Evolutionary conservation across 2,329 filamentous ascomycete species (phyloP).

Genomic region (Aulographum hederae): DNA sequence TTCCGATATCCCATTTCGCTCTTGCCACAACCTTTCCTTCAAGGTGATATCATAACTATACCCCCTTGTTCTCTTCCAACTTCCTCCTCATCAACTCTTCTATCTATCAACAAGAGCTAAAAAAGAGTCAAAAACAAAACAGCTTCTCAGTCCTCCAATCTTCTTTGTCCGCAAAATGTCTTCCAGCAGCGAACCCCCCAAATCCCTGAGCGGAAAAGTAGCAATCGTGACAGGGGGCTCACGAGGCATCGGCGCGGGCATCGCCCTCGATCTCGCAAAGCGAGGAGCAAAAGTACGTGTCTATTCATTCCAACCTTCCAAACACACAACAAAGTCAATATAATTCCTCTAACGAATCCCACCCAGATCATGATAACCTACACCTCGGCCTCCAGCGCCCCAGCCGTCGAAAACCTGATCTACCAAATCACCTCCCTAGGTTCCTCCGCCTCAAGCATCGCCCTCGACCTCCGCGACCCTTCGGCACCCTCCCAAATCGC

Average conservation of each 20-base stretch:
- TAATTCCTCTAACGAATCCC: neutral
- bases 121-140: too few relatives aligned
- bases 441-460: constrained; percentile 18
- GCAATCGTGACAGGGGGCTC: constrained; percentile 32
- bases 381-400: constrained; percentile 19
- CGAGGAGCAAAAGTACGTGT: constrained; percentile 22
- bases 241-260: constrained; percentile 29
- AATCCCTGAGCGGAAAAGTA: constrained; percentile 14
- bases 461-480: constrained; percentile 19
- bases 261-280: constrained; percentile 29
- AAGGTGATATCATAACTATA: too few relatives aligned
- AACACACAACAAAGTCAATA: neutral
- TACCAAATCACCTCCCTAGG: constrained; percentile 15
- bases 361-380: constrained; percentile 24
- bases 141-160: too few relatives aligned
- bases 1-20: too few relatives aligned
- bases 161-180: too few relatives aligned
- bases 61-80: too few relatives aligned
- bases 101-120: too few relatives aligned
- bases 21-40: too few relatives aligned
- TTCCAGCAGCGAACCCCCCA: too few relatives aligned
- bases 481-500: constrained; percentile 19
- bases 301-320: constrained; percentile 1
- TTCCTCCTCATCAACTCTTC: too few relatives aligned
- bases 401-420: constrained; percentile 15